These are phyloP conservation scores for Botrytis paeoniae DNA, from an alignment of 2,329 filamentous ascomycete species.

Conservation along the genomic window DNA sequence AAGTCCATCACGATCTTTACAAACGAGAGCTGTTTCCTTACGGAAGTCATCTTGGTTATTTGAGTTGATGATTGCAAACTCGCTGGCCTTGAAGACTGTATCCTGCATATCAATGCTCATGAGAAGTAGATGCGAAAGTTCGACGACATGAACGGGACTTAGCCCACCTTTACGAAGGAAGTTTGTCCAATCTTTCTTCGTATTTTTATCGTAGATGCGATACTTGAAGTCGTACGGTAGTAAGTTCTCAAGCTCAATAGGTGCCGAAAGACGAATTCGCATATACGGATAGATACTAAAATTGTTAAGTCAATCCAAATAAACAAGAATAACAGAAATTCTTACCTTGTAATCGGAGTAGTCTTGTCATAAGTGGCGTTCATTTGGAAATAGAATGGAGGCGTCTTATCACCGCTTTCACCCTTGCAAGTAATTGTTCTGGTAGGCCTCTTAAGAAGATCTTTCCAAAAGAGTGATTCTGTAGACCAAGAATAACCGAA, in stretches of 20 bases:
- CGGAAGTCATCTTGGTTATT: slow-evolving; percentile 84
- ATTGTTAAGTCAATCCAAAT: slow-evolving; percentile 36
- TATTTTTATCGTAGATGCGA: slow-evolving; percentile 97
- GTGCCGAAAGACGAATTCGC: slow-evolving; percentile 86
- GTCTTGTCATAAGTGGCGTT: slow-evolving; percentile 81
- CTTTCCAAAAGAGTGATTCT: slow-evolving; percentile 88
- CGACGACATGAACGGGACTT: slow-evolving; percentile 95
- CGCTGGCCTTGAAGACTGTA: slow-evolving; percentile 88
- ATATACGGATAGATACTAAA: slow-evolving; percentile 84
- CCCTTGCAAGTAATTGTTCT: slow-evolving; percentile 85
- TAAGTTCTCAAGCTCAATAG: slow-evolving; percentile 90
- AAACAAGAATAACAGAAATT: neutral
- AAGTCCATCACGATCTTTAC: slow-evolving; percentile 82
- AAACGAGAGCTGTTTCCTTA: slow-evolving; percentile 72
- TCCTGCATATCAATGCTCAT: slow-evolving; percentile 97
- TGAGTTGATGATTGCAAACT: slow-evolving; percentile 96
- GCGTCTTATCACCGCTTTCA: slow-evolving; percentile 71
- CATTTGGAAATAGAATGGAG: slow-evolving; percentile 95
- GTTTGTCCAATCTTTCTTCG: slow-evolving; percentile 98
- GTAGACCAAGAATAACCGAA: slow-evolving; percentile 96
- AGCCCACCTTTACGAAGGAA: slow-evolving; percentile 95
- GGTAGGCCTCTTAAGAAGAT: slow-evolving; percentile 79
- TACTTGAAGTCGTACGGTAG: slow-evolving; percentile 99
- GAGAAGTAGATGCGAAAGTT: slow-evolving; percentile 87
- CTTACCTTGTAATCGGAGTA: slow-evolving; percentile 73